Evolutionary conservation across 2,329 filamentous ascomycete species (phyloP).

Genomic region (Bipolaris gigantea): DNA sequence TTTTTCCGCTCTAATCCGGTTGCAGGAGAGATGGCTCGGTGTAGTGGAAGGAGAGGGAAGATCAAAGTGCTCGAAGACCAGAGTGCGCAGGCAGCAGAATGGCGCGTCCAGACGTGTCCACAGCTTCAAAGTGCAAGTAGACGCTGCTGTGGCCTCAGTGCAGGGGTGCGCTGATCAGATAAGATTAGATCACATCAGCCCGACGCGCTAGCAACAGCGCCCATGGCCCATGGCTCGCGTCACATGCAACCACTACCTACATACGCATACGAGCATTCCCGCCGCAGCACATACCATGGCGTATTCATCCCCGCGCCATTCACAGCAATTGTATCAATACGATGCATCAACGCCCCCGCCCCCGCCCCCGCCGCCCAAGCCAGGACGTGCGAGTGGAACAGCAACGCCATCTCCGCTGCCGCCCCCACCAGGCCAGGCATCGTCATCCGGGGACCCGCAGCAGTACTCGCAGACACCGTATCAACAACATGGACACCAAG

Average conservation of each 20-base stretch:
- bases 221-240: conserved; percentile 1
- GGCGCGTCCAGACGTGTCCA: conserved; percentile 22
- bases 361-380: conserved; percentile 52
- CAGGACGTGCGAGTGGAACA: conserved; percentile 46
- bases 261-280: conserved; percentile 1
- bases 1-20: conserved; percentile 21
- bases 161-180: conserved; percentile 38
- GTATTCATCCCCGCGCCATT: conserved; percentile 45
- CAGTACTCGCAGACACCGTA: conserved; percentile 21
- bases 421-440: conserved; percentile 44
- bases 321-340: conserved; percentile 44
- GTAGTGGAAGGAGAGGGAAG: not conserved
- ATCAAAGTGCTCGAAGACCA: conserved; percentile 1
- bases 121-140: conserved; percentile 28
- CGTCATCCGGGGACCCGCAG: conserved; percentile 24
- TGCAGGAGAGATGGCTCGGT: not conserved
- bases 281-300: conserved; percentile 30
- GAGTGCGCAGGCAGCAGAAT: conserved; percentile 13
- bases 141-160: conserved; percentile 38
- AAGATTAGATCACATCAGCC: conserved; percentile 39
- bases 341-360: conserved; percentile 53
- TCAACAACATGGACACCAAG: conserved; percentile 22
- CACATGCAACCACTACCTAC: conserved; percentile 7
- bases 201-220: conserved; percentile 9
- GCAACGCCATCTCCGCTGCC: conserved; percentile 50